Evolutionary conservation across 164 flowering plant species (phyloP).

Genomic region (Umbilicus rupestris): DNA sequence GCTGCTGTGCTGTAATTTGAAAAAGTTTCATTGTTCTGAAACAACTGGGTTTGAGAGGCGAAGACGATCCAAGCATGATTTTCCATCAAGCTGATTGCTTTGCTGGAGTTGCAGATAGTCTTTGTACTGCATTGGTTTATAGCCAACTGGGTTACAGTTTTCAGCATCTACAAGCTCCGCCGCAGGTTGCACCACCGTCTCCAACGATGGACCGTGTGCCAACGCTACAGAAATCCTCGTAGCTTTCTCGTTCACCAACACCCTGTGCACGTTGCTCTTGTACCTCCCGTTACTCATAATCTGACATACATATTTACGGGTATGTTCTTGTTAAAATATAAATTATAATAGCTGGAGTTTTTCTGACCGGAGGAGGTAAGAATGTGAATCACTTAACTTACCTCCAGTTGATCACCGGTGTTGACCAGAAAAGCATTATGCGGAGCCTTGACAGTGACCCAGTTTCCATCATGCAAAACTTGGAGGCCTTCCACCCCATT

Average conservation of each 20-base stretch:
- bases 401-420: conserved; percentile 28
- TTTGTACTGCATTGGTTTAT: conserved; percentile 15
- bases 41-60: conserved; percentile 4
- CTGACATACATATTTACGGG: conserved; percentile 7
- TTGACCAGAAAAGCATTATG: conserved; percentile 23
- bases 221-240: conserved; percentile 23
- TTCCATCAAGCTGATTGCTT: conserved; percentile 17
- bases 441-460: conserved; percentile 13
- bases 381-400: no score
- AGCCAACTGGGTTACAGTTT: conserved; percentile 5
- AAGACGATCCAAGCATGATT: conserved; percentile 19
- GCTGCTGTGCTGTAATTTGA: no score
- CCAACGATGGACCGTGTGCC: conserved; percentile 23
- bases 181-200: conserved; percentile 21
- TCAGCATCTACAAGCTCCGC: conserved; percentile 14
- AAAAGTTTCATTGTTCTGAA: background rate
- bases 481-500: conserved; percentile 23
- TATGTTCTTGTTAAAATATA: background rate
- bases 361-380: no score
- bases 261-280: conserved; percentile 22
- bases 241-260: conserved; percentile 17
- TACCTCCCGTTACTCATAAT: conserved; percentile 22
- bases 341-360: background rate
- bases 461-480: conserved; percentile 12
- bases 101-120: conserved; percentile 23